Percentiles rank a stretch among this genome's conserved stretches.
Conservation (phyloP, 768 basidiomycete genomes). For the Boletus rubroflammeus region DNA sequence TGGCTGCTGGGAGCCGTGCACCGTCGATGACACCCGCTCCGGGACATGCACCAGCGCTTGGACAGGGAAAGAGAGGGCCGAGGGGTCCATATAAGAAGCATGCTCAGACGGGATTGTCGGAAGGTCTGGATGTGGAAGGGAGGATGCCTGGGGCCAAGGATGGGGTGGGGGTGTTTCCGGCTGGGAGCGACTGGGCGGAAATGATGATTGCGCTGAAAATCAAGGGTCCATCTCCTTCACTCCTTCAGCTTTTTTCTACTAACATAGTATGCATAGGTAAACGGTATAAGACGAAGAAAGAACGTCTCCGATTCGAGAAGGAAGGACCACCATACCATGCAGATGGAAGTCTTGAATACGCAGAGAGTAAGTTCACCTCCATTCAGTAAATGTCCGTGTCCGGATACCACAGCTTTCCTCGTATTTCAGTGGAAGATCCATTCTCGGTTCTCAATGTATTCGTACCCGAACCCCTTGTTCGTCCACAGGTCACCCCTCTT, state of each 20-base stretch:
- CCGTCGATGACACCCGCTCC: constrained; percentile 40
- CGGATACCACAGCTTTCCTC: not conserved
- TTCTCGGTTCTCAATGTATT: constrained; percentile 64
- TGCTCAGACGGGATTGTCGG: constrained; percentile 37
- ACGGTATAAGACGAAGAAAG: constrained; percentile 77
- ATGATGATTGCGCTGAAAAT: constrained; percentile 71
- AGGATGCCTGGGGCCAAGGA: constrained; percentile 74
- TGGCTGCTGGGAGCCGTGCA: constrained; percentile 44
- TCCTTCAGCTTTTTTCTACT: not conserved
- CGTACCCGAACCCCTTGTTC: constrained; percentile 53
- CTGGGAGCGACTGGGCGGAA: constrained; percentile 67
- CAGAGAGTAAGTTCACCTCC: constrained; percentile 49
- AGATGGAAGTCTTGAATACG: constrained; percentile 81
- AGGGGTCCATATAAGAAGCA: constrained; percentile 56
- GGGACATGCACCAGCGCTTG: constrained; percentile 4
- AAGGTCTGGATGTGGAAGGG: constrained; percentile 64
- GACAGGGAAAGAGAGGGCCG: constrained; percentile 38
- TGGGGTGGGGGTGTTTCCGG: constrained; percentile 69
- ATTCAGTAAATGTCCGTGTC: not conserved
- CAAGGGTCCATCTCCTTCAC: constrained; percentile 47
- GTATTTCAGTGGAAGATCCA: constrained; percentile 66
- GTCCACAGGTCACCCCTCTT: constrained; percentile 56
- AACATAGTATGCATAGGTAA: constrained; percentile 41
- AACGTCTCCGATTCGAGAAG: constrained; percentile 71
- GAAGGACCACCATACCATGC: constrained; percentile 64